Evolutionary conservation across 345 rosid species (phyloP).

Genomic region (Hibiscus trionum): DNA sequence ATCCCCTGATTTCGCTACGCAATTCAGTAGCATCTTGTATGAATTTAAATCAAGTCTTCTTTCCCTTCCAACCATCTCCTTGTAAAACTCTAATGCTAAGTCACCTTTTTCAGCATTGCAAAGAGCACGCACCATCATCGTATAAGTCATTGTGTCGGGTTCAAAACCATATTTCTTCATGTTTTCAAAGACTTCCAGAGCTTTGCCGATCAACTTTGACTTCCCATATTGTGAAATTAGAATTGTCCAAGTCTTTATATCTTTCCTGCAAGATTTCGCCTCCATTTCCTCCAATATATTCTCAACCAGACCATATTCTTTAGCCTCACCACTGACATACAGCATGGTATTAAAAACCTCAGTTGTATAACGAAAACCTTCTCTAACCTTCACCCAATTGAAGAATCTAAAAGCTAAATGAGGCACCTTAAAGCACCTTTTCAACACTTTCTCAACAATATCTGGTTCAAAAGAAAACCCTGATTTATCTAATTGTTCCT

Average conservation of each 20-base stretch:
- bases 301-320: slow-evolving; percentile 39
- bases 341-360: slow-evolving; percentile 53
- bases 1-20: slow-evolving; percentile 39
- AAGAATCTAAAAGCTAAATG: slow-evolving; percentile 65
- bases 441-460: slow-evolving; percentile 65
- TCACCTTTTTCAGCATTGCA: slow-evolving; percentile 54
- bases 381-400: slow-evolving; percentile 53
- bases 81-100: slow-evolving; percentile 58
- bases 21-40: slow-evolving; percentile 48
- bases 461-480: slow-evolving; percentile 39
- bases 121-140: slow-evolving; percentile 37
- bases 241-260: slow-evolving; percentile 65
- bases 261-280: slow-evolving; percentile 36
- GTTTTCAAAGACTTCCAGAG: slow-evolving; percentile 45
- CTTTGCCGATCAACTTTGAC: slow-evolving; percentile 53
- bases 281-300: slow-evolving; percentile 60
- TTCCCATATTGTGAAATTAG: slow-evolving; percentile 57
- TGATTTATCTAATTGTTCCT: slow-evolving; percentile 44
- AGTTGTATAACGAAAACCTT: slow-evolving; percentile 41
- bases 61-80: slow-evolving; percentile 56
- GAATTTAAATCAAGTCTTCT: slow-evolving; percentile 41
- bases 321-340: slow-evolving; percentile 53
- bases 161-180: slow-evolving; percentile 54
- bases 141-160: slow-evolving; percentile 45
- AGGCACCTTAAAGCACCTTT: slow-evolving; percentile 73